These are phyloP conservation scores for Cylindrodendrum hubeiense DNA, from an alignment of 2,329 filamentous ascomycete genomes.

Conservation along the genomic window DNA sequence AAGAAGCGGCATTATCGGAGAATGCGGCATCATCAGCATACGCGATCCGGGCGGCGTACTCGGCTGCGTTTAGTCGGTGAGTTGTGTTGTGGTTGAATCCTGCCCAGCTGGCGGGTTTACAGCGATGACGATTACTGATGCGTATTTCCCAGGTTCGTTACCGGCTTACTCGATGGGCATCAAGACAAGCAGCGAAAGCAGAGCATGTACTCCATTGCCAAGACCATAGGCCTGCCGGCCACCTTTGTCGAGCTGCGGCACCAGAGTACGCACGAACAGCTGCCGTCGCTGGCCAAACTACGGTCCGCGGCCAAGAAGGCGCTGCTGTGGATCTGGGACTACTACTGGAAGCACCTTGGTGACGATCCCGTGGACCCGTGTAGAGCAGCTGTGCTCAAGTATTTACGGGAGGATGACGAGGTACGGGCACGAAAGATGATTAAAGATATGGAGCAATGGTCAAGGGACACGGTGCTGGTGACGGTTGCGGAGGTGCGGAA, in stretches of 20 bases:
- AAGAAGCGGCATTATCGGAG: slow-evolving; percentile 47
- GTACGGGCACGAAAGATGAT: slow-evolving; percentile 40
- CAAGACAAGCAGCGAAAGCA: slow-evolving; percentile 75
- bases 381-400: slow-evolving; percentile 52
- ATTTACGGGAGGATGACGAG: slow-evolving; percentile 52
- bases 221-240: slow-evolving; percentile 76
- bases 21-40: slow-evolving; percentile 63
- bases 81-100: slow-evolving; percentile 41
- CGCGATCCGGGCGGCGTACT: slow-evolving; percentile 77
- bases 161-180: slow-evolving; percentile 81
- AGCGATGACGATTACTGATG: background rate
- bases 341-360: slow-evolving; percentile 79
- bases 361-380: slow-evolving; percentile 47
- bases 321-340: slow-evolving; percentile 87
- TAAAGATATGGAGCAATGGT: slow-evolving; percentile 51
- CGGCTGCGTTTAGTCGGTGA: slow-evolving; percentile 80
- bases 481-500: slow-evolving; percentile 55
- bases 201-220: slow-evolving; percentile 80
- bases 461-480: slow-evolving; percentile 51
- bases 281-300: slow-evolving; percentile 81
- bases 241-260: slow-evolving; percentile 92
- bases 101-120: background rate
- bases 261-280: slow-evolving; percentile 89
- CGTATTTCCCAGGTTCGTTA: slow-evolving; percentile 73
- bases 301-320: slow-evolving; percentile 77